phyloP scores from a whole-genome alignment of 192 early-diverging fungal species.

The Umbelopsis sp. region DNA sequence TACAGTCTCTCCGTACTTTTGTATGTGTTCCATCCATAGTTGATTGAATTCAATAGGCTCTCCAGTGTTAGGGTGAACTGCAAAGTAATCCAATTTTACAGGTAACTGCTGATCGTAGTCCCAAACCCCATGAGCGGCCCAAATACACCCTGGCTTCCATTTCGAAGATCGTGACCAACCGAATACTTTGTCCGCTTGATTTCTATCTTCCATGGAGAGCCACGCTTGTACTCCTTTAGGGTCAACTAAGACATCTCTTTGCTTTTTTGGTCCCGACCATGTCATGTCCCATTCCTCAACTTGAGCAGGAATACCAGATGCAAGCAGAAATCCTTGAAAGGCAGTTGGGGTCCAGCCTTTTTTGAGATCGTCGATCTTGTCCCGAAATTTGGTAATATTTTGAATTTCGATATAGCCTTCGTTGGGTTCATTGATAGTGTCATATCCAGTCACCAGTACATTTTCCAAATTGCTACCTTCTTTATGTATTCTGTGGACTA shows the following conservation, averaged over 20 bases:
- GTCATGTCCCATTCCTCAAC: slow-evolving; percentile 53
- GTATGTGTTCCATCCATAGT: slow-evolving; percentile 47
- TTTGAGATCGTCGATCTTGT: slow-evolving; percentile 41
- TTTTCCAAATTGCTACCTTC: slow-evolving; percentile 43
- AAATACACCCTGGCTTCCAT: slow-evolving; percentile 53
- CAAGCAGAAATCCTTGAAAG: slow-evolving; percentile 53
- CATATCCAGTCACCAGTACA: slow-evolving; percentile 53
- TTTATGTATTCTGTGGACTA: slow-evolving; percentile 44
- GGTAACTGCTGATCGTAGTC: slow-evolving; percentile 26
- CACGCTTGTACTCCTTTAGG: slow-evolving; percentile 44
- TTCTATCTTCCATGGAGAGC: slow-evolving; percentile 37
- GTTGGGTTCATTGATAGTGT: slow-evolving; percentile 60
- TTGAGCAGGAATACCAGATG: slow-evolving; percentile 41
- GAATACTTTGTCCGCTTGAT: slow-evolving; percentile 33
- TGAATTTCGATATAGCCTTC: slow-evolving; percentile 48
- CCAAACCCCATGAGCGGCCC: slow-evolving; percentile 58
- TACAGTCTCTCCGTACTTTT: slow-evolving; percentile 38
- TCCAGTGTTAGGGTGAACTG: slow-evolving; percentile 39
- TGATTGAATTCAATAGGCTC: slow-evolving; percentile 33
- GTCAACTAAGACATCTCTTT: slow-evolving; percentile 41
- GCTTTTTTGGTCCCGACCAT: slow-evolving; percentile 51
- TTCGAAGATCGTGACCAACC: slow-evolving; percentile 47
- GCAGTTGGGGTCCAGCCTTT: slow-evolving; percentile 57
- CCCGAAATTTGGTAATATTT: slow-evolving; percentile 46
- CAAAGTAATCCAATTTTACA: slow-evolving; percentile 48